Evolutionary conservation across 2,329 filamentous ascomycete genomes (phyloP).

Genomic region (Diaporthe longicolla): DNA sequence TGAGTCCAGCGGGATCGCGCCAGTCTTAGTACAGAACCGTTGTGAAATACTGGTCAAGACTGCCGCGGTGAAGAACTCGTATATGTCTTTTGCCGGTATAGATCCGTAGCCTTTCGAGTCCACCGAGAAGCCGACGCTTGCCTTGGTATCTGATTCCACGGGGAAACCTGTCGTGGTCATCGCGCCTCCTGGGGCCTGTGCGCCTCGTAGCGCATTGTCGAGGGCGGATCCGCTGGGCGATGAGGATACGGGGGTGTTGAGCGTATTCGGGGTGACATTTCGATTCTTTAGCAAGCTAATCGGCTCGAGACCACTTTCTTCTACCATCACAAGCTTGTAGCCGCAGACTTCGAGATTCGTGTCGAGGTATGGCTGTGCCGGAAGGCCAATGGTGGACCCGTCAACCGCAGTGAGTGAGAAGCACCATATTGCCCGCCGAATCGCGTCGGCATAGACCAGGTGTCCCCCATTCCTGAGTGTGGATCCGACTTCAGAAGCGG

Average conservation of each 20-base stretch:
- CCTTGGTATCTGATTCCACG: constrained; percentile 51
- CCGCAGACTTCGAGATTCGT: constrained; percentile 60
- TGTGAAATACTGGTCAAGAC: constrained; percentile 65
- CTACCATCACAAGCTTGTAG: constrained; percentile 59
- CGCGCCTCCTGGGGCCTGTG: constrained; percentile 46
- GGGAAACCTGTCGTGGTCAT: constrained; percentile 18
- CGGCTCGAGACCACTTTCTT: constrained; percentile 67
- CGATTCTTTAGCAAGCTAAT: constrained; percentile 62
- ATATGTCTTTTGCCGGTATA: constrained; percentile 60
- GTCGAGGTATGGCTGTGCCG: constrained; percentile 52
- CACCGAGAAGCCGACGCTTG: constrained; percentile 35
- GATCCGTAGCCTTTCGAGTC: constrained; percentile 54
- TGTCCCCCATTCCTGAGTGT: constrained; percentile 66
- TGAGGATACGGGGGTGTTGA: constrained; percentile 63
- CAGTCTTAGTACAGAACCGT: constrained; percentile 63
- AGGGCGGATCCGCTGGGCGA: constrained; percentile 57
- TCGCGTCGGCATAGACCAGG: constrained; percentile 66
- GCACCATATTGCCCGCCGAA: constrained; percentile 67
- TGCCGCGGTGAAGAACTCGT: constrained; percentile 69
- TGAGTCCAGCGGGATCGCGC: constrained; percentile 67
- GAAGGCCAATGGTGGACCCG: constrained; percentile 47
- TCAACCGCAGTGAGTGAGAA: constrained; percentile 65
- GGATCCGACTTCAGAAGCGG: constrained; percentile 66
- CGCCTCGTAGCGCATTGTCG: constrained; percentile 54
- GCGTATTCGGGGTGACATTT: constrained; percentile 54